Evolutionary conservation across 208 protist species (phyloP).

Genomic region (Leishmania turanica): DNA sequence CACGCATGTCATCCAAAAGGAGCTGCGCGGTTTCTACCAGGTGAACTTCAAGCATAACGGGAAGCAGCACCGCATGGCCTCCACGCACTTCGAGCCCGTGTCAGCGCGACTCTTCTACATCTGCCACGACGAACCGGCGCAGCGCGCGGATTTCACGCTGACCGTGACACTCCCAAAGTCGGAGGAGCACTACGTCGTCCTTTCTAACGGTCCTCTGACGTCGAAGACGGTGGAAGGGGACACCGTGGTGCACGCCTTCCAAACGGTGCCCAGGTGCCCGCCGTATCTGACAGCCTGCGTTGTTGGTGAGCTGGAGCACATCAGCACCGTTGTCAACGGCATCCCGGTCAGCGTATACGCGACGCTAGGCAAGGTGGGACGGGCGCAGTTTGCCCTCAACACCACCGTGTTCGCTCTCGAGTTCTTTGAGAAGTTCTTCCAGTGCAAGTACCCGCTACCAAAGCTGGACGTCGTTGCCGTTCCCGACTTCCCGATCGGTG

Average conservation of each 20-base stretch:
- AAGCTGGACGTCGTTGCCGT: constrained; percentile 98
- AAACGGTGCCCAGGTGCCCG: constrained; percentile 87
- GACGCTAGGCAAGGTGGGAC: constrained; percentile 61
- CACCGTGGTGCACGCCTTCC: constrained; percentile 73
- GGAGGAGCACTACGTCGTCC: constrained; percentile 73
- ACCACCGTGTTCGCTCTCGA: constrained; percentile 72
- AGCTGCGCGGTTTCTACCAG: constrained; percentile 94
- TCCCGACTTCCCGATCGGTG: constrained; percentile 96
- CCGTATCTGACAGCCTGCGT: constrained; percentile 97
- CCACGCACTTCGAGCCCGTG: constrained; percentile 96
- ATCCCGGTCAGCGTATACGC: constrained; percentile 82
- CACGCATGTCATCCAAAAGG: constrained; percentile 82
- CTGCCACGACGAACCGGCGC: constrained; percentile 97
- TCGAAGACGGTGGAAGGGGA: constrained; percentile 41
- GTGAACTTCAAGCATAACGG: constrained; percentile 71
- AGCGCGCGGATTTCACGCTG: constrained; percentile 96
- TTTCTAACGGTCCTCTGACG: constrained; percentile 72
- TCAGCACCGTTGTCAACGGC: constrained; percentile 58
- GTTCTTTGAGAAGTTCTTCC: constrained; percentile 91
- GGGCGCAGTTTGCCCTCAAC: constrained; percentile 85
- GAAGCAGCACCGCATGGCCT: constrained; percentile 88
- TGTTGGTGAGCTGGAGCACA: constrained; percentile 93
- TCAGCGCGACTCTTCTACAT: constrained; percentile 96
- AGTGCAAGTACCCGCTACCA: constrained; percentile 92
- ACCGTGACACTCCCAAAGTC: constrained; percentile 74